These are phyloP conservation scores for Amanita molliuscula DNA, from an alignment of 768 basidiomycete species.

Conservation along the genomic window DNA sequence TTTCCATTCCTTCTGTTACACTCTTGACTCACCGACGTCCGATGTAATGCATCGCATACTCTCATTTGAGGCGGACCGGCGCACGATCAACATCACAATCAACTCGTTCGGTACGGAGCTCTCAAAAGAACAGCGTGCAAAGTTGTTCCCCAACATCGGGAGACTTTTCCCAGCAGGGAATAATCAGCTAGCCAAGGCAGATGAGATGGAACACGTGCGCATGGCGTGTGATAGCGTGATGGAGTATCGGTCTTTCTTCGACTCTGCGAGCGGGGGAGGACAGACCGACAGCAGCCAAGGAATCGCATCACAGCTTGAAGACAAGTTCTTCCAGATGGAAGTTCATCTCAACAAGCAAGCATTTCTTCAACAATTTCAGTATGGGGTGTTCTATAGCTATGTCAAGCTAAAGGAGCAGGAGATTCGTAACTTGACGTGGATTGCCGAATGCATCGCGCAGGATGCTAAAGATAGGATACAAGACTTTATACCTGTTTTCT, in stretches of 20 bases:
- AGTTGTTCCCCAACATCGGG: slow-evolving; percentile 90
- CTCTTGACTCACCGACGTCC: slow-evolving; percentile 75
- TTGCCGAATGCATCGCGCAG: slow-evolving; percentile 97
- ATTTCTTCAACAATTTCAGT: slow-evolving; percentile 95
- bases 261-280: slow-evolving; percentile 18
- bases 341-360: slow-evolving; percentile 90
- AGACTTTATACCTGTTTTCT: slow-evolving; percentile 90
- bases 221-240: slow-evolving; percentile 76
- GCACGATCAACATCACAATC: slow-evolving; percentile 97
- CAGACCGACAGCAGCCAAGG: slow-evolving; percentile 31
- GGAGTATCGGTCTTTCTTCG: slow-evolving; percentile 90
- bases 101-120: slow-evolving; percentile 97
- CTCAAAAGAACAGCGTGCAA: slow-evolving; percentile 88
- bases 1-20: slow-evolving; percentile 76
- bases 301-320: slow-evolving; percentile 68
- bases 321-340: slow-evolving; percentile 90
- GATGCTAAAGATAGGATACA: slow-evolving; percentile 92
- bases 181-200: slow-evolving; percentile 85
- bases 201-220: slow-evolving; percentile 91
- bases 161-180: slow-evolving; percentile 94
- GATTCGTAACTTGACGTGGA: slow-evolving; percentile 83
- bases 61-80: slow-evolving; percentile 92
- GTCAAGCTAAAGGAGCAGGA: slow-evolving; percentile 90
- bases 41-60: slow-evolving; percentile 91
- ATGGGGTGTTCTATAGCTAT: slow-evolving; percentile 87